Evolutionary conservation across 192 early-diverging fungal species (phyloP).

Genomic region (Pecoramyces ruminantium): DNA sequence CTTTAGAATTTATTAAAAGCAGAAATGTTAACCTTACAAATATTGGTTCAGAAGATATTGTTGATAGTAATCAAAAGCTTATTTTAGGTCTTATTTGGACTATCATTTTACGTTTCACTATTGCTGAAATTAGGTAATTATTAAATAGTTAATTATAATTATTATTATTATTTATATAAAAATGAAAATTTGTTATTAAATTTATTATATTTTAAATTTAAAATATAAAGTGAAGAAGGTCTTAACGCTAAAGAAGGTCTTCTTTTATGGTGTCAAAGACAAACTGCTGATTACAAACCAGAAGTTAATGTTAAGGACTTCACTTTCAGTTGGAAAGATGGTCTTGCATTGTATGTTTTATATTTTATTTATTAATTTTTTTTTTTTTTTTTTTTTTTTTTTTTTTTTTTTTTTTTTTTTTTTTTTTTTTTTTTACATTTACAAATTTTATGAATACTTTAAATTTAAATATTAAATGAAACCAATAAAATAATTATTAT

Average conservation of each 20-base stretch:
- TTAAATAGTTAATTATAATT: too few species aligned
- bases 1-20: conserved; percentile 76
- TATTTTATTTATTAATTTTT: too few species aligned
- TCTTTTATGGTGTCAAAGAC: conserved; percentile 90
- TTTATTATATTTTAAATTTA: background rate
- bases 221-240: conserved; percentile 64
- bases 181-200: too few species aligned
- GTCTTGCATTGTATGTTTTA: conserved; percentile 79
- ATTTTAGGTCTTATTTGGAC: conserved; percentile 94
- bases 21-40: conserved; percentile 79
- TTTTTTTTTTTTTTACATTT: too few species aligned
- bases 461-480: too few species aligned
- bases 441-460: too few species aligned
- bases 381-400: too few species aligned
- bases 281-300: conserved; percentile 68
- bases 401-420: too few species aligned
- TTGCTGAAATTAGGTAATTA: conserved; percentile 72
- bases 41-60: conserved; percentile 96
- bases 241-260: conserved; percentile 91
- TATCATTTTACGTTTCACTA: conserved; percentile 91
- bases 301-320: conserved; percentile 83
- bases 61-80: conserved; percentile 78
- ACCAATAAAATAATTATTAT: too few species aligned
- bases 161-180: too few species aligned
- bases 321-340: conserved; percentile 83